These are phyloP conservation scores for Holtermannia corniformis DNA, from an alignment of 768 basidiomycete genomes.

Conservation along the genomic window DNA sequence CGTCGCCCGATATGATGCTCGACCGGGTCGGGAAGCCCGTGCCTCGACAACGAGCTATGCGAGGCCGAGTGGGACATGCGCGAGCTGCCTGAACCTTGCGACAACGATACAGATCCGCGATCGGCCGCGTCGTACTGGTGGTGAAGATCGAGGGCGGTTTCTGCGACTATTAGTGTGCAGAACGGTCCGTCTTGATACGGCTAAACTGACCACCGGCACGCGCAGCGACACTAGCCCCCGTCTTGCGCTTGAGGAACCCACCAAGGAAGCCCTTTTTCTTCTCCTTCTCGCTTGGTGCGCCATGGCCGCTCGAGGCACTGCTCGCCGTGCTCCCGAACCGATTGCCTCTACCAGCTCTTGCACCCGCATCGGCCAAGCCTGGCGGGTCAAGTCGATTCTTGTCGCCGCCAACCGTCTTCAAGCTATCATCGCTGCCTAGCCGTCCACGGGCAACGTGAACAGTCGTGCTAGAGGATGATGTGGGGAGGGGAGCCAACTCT, in stretches of 20 bases:
- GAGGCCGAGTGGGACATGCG: background rate
- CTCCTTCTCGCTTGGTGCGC: conserved; percentile 11
- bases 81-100: conserved; percentile 8
- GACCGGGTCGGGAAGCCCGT: background rate
- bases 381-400: background rate
- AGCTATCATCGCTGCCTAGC: conserved; percentile 1
- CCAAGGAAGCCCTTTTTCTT: conserved; percentile 38
- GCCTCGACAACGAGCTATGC: background rate
- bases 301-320: background rate
- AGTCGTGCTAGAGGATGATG: conserved; percentile 4
- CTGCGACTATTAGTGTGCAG: too few species aligned
- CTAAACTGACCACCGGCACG: conserved; percentile 3
- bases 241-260: conserved; percentile 30
- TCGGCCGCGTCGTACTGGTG: conserved; percentile 1
- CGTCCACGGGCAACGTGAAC: too few species aligned
- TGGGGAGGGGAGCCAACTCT: background rate
- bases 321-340: conserved; percentile 27
- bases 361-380: background rate
- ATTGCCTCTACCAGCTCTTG: background rate
- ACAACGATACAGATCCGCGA: conserved; percentile 20
- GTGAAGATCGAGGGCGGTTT: conserved; percentile 10
- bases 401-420: background rate
- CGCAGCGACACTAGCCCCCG: conserved; percentile 11
- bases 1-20: background rate
- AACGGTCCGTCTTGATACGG: background rate